Base-by-base conservation (phyloP, 345 rosid genomes). In the Noccaea caerulescens region DNA sequence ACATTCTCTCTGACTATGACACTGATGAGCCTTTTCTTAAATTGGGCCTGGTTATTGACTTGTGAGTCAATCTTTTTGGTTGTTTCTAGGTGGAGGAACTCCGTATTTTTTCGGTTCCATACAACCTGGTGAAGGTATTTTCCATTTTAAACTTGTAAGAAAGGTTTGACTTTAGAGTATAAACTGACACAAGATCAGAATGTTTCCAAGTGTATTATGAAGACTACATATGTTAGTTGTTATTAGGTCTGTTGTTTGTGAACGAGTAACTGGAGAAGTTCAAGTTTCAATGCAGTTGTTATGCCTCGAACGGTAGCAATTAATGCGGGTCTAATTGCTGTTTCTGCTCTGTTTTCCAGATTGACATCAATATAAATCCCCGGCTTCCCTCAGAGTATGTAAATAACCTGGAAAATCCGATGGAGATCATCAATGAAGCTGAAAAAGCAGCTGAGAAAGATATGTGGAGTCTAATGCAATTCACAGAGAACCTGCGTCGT, bases 301-400 rank as follows among this genome's bases (percentile, higher is more conserved):
- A 5, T 51, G 45, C 54, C 63, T 53, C 4, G 18, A 23, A 47
- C 16, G 44, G 18, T 51, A 18, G 36, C 46, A 46, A 46, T 45
- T 50, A 33, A 18, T 13, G 8, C 8, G 5, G 16, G 53, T 70
- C 12, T 66, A 49, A 58, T 69, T 67, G 23, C 46, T 73, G 11
- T 63, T 46, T 50, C 20, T 77, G 63, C 18, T 75, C 2, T 51
- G 20, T 69, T 62, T 83, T 65, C 64, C 78, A 93, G 98, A 80
- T 93, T 78, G 98, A 93, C 74, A 74, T 93, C 69, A 81, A 82
- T 74, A 76, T 93, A 75, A 89, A 89, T 68, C 83, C 90, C 44
- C 89, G 73, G 78, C 94, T 87, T 39, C 84, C 98, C 25, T 87
- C 97, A 3, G 96, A 91, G 82, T 93, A 93, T 86, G 88, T 93